Base-by-base conservation (phyloP, 2,329 filamentous ascomycete genomes). In the Fusarium albosuccineum region DNA sequence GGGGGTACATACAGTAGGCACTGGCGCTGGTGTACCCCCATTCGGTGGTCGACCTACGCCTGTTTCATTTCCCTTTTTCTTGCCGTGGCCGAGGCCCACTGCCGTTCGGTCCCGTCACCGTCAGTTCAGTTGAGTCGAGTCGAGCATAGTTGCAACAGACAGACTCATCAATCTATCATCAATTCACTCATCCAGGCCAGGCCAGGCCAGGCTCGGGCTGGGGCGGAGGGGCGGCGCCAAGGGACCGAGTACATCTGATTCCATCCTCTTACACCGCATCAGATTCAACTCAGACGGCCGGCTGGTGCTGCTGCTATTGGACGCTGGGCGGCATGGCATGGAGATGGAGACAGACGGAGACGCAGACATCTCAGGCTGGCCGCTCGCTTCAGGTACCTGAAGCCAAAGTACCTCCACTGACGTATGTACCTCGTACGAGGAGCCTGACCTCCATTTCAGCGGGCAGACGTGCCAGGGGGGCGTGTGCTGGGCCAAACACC, bases 381-480 rank as follows among this genome's bases (percentile, higher is more conserved):
- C 56, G 54, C 51, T 62, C 64, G 70, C 65, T 70, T 61, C 68
- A 68, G 70, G 70, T 73, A 73, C 70, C 60, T 73, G 27, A 50
- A 27, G 48, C 37, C 60, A 64, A 69, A 66, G 70, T 73, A 73
- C 70, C 63, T 65, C 52, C 57, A 66, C 70, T 73, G 70, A 71
- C 70, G 70, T 72, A 73, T 71, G 58, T 72, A 71, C 68, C 66
- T 70, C 70, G 70, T 72, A 71, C 63, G 65, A 70, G 63, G 29
- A 51, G 60, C 58, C 63, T 57, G 62, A 61, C 60, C 58, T 59
- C 58, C 53, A 72, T 68, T 70, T 57, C 58, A 66, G 51, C 53
- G 59, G 46, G 57, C 62, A 66, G 39, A 22, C 33, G 27, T 30
- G 44, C 36, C 45, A 37, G 27, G 41, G 22, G 66, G 58, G 55